These are phyloP conservation scores for Athelia psychrophila DNA, from an alignment of 1,284 basidiomycete genomes.

Conservation along the genomic window DNA sequence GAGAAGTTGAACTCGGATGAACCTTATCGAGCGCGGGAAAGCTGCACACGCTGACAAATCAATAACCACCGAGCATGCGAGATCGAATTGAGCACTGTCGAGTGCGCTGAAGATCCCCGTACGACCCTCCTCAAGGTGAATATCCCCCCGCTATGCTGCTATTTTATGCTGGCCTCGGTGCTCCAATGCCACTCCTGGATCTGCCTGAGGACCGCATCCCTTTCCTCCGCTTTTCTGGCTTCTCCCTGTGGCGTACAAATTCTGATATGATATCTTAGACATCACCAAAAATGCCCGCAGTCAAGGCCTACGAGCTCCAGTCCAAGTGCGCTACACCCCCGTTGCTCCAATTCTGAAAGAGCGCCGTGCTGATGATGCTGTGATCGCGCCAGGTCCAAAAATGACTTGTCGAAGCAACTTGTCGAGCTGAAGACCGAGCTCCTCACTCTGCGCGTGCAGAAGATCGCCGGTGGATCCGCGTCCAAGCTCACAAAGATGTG, in stretches of 20 bases:
- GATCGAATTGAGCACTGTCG: too few species aligned
- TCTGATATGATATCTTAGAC: slow-evolving; percentile 7
- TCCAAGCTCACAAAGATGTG: slow-evolving; percentile 98
- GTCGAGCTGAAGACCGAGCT: slow-evolving; percentile 96
- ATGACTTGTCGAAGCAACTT: slow-evolving; percentile 96
- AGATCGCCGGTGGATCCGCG: slow-evolving; percentile 95
- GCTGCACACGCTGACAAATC: too few species aligned
- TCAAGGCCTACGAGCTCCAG: slow-evolving; percentile 98
- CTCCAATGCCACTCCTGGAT: neutral
- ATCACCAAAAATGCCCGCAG: slow-evolving; percentile 73
- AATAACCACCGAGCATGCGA: too few species aligned
- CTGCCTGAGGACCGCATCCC: neutral
- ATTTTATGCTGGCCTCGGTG: neutral
- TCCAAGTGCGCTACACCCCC: slow-evolving; percentile 72
- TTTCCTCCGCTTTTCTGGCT: neutral
- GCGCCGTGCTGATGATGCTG: slow-evolving; percentile 1
- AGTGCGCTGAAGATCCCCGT: too few species aligned
- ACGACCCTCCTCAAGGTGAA: slow-evolving; percentile 1
- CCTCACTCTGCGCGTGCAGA: slow-evolving; percentile 91
- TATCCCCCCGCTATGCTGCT: neutral
- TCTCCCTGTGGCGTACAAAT: neutral
- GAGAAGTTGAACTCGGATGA: too few species aligned
- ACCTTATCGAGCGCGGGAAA: too few species aligned
- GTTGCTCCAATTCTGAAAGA: slow-evolving; percentile 4
- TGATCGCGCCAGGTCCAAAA: slow-evolving; percentile 89